These are phyloP conservation scores for Yamadazyma nakazawae DNA, from an alignment of 805 yeast species.

Conservation along the genomic window DNA sequence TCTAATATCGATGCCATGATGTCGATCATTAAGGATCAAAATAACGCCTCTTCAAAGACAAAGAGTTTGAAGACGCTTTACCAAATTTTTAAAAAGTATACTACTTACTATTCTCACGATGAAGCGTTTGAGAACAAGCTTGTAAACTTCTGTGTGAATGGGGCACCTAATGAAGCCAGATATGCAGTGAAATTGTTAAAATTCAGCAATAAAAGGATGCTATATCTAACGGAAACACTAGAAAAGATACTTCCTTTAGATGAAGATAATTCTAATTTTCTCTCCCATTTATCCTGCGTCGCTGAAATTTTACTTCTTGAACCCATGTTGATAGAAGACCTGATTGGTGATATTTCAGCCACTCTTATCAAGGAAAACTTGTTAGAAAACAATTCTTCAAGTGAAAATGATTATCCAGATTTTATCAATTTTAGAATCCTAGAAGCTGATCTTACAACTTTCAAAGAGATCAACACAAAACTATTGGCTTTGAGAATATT, in stretches of 20 bases:
- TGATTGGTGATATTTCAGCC: conserved; percentile 57
- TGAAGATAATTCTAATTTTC: conserved; percentile 33
- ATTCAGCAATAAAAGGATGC: conserved; percentile 42
- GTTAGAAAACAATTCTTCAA: conserved; percentile 40
- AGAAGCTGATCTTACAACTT: conserved; percentile 22
- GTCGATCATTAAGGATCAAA: conserved; percentile 25
- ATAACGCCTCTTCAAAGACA: conserved; percentile 17
- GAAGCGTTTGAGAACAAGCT: conserved; percentile 45
- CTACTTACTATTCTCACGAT: conserved; percentile 46
- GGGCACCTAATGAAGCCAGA: conserved; percentile 59
- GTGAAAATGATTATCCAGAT: conserved; percentile 15
- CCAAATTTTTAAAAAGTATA: conserved; percentile 52
- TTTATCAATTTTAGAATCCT: conserved; percentile 50
- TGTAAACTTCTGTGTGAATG: conserved; percentile 44
- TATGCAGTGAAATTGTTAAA: conserved; percentile 60
- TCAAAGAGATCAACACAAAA: conserved; percentile 45
- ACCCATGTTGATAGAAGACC: conserved; percentile 48
- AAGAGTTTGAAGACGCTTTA: conserved; percentile 56
- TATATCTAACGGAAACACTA: conserved; percentile 37
- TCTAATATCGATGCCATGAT: conserved; percentile 54
- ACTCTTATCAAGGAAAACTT: conserved; percentile 60
- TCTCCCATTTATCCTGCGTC: conserved; percentile 57
- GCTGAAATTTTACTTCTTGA: conserved; percentile 54
- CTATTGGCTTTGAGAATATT: conserved; percentile 52
- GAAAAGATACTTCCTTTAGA: conserved; percentile 50